Evolutionary conservation across 345 rosid genomes (phyloP).

Genomic region (Eucalyptus fibrosa): DNA sequence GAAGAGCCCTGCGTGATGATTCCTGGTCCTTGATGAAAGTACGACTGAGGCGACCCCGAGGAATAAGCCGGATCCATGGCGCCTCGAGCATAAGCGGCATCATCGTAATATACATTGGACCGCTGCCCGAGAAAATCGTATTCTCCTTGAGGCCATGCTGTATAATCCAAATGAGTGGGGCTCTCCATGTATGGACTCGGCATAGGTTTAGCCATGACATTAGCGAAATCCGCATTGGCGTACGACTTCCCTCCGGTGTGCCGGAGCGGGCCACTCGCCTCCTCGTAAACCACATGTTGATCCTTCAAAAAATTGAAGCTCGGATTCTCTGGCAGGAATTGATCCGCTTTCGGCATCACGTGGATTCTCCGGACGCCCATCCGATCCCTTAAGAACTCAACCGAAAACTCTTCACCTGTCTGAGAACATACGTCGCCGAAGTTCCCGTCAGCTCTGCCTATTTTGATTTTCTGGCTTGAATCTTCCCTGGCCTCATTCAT

Average conservation of each 20-base stretch:
- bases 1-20: slow-evolving; percentile 5
- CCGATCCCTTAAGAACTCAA: slow-evolving; percentile 44
- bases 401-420: slow-evolving; percentile 84
- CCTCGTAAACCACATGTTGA: slow-evolving; percentile 19
- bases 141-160: background rate
- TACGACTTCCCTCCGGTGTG: background rate
- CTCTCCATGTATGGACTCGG: background rate
- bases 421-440: slow-evolving; percentile 29
- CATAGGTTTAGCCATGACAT: background rate
- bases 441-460: slow-evolving; percentile 13
- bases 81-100: background rate
- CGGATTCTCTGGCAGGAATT: background rate
- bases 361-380: slow-evolving; percentile 18
- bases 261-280: background rate
- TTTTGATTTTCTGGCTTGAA: slow-evolving; percentile 14
- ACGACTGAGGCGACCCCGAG: slow-evolving; percentile 24
- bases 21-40: slow-evolving; percentile 8
- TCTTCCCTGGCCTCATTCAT: slow-evolving; percentile 28
- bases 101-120: background rate
- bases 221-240: background rate
- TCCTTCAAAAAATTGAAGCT: slow-evolving; percentile 8
- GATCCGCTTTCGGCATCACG: slow-evolving; percentile 1
- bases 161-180: background rate
- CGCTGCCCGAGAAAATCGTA: background rate
- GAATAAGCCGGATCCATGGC: background rate